Percentiles rank a stretch among this genome's conserved stretches.
These are phyloP conservation scores for Emiliania huxleyi DNA, from an alignment of 78 protist genomes.

Conservation along the genomic window DNA sequence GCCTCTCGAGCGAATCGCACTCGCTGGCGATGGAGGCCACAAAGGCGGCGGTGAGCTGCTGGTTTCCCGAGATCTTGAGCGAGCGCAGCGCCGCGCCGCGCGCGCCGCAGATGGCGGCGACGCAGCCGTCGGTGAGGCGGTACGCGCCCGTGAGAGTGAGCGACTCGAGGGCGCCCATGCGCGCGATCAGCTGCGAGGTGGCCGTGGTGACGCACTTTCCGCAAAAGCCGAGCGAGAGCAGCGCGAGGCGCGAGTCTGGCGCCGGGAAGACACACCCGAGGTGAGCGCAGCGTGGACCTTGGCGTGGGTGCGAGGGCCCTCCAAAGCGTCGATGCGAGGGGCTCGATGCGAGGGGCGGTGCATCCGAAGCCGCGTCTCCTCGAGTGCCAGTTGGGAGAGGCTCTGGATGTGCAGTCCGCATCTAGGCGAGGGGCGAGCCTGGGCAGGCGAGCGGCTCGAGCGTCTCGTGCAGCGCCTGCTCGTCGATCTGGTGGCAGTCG, in stretches of 20 bases:
- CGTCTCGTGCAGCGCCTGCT: not conserved
- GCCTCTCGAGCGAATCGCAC: not conserved
- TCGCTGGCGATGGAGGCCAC: not conserved
- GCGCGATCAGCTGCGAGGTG: not conserved
- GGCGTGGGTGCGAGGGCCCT: too few species aligned
- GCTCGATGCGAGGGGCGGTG: too few species aligned
- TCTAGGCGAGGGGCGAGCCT: too few species aligned
- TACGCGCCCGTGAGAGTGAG: not conserved
- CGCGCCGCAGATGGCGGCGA: not conserved
- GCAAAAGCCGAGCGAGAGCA: not conserved
- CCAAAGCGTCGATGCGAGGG: too few species aligned
- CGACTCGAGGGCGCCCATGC: not conserved
- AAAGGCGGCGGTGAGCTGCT: not conserved
- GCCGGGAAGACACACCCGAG: too few species aligned
- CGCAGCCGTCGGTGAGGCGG: not conserved
- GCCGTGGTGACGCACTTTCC: not conserved
- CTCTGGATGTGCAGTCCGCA: too few species aligned
- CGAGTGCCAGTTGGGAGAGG: too few species aligned
- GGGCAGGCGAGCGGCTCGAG: not conserved
- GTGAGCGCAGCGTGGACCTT: too few species aligned
- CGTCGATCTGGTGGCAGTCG: not conserved
- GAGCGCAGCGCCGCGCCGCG: not conserved
- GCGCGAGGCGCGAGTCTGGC: not conserved
- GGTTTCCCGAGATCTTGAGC: not conserved
- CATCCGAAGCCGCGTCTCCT: too few species aligned